Evolutionary conservation across 306 rosid genomes (phyloP).

Genomic region (Trifolium pratense): DNA sequence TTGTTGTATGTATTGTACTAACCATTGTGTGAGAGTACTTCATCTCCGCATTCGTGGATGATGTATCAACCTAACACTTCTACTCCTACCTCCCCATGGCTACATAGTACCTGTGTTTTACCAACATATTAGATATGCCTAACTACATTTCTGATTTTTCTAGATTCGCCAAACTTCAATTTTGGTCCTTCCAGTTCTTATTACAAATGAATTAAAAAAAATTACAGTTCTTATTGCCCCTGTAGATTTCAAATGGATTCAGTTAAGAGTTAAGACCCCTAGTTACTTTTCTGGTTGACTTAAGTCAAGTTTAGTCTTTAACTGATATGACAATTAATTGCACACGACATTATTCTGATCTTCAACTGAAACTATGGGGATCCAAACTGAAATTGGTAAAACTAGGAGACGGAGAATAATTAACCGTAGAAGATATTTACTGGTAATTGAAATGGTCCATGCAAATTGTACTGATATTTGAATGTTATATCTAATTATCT

Average conservation of each 20-base stretch:
- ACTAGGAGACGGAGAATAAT: background rate
- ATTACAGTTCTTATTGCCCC: background rate
- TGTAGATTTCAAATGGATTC: slow-evolving; percentile 22
- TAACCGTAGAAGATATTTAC: slow-evolving; percentile 14
- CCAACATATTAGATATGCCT: background rate
- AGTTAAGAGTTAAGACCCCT: slow-evolving; percentile 18
- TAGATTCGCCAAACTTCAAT: slow-evolving; percentile 14
- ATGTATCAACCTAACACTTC: slow-evolving; percentile 10
- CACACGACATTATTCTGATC: slow-evolving; percentile 1
- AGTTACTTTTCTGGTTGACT: slow-evolving; percentile 11
- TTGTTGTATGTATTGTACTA: slow-evolving; percentile 4
- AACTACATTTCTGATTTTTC: slow-evolving; percentile 14
- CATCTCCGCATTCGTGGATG: slow-evolving; percentile 7
- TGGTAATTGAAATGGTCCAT: slow-evolving; percentile 29
- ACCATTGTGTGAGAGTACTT: slow-evolving; percentile 1
- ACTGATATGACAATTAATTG: background rate
- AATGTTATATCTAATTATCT: slow-evolving; percentile 19
- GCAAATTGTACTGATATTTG: slow-evolving; percentile 28
- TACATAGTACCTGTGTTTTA: background rate
- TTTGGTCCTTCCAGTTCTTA: slow-evolving; percentile 23
- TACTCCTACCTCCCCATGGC: slow-evolving; percentile 9
- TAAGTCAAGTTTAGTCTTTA: background rate
- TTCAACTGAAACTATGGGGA: slow-evolving; percentile 18
- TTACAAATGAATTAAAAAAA: background rate
- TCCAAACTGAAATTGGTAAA: slow-evolving; percentile 20